Evolutionary conservation across 1,139 yeast species (phyloP), one percentile per base, ranked within the genome.

Genomic region (Suhomyces choctaworum): DNA sequence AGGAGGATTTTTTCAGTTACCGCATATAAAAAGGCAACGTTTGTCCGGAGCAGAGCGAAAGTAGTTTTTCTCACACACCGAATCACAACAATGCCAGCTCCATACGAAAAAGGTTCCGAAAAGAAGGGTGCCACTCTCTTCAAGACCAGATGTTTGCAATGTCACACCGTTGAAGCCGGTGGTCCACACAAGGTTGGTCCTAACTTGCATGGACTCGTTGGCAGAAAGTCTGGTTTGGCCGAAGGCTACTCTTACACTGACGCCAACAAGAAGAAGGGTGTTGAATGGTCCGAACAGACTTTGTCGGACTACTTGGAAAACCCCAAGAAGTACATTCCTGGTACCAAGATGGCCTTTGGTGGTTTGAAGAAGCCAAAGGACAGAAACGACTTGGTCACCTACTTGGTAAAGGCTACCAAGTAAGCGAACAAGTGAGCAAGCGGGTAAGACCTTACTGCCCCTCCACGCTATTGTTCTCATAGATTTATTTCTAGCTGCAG

Each of bases 311-410:
- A 92, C 82, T 82, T 92, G 71, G 95, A 85, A 74, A 94, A 92
- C 87, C 98, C 98, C 76, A 92, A 92, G 95, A 92, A 92, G 78
- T 92, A 89, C 78, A 89, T 92, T 57, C 98, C 98, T 63, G 98
- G 98, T 72, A 92, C 97, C 76, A 92, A 92, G 84, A 92, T 92
- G 98, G 98, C 98, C 51, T 92, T 92, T 61, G 98, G 97, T 76
- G 98, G 98, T 75, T 82, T 92, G 72, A 92, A 92, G 92, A 92
- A 92, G 82, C 82, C 90, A 52, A 92, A 89, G 85, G 98, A 92
- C 79, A 88, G 97, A 82, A 86, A 88, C 74, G 97, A 92, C 68
- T 77, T 92, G 69, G 73, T 92, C 60, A 79, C 98, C 56, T 92
- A 88, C 85, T 80, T 90, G 75, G 78, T 74, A 55, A 66, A 68